These are phyloP conservation scores for Rhodamnia rubescens DNA, from an alignment of 345 rosid species.

Conservation along the genomic window DNA sequence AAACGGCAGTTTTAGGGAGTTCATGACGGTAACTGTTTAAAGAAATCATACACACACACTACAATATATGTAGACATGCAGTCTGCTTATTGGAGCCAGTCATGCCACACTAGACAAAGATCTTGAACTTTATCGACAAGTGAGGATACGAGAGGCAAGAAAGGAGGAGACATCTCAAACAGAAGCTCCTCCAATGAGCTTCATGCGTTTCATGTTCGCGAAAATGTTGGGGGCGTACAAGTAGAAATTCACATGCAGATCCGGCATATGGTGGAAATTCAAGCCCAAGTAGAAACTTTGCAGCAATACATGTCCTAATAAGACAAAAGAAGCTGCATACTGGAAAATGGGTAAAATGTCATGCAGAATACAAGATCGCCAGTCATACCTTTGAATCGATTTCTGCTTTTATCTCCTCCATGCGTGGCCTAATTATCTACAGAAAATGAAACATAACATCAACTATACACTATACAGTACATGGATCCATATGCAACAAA, in stretches of 20 bases:
- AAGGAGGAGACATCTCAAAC: background rate
- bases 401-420: conserved; percentile 50
- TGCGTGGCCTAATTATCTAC: conserved; percentile 60
- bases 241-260: background rate
- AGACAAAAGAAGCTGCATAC: background rate
- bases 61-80: background rate
- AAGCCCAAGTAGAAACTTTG: background rate
- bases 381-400: conserved; percentile 40
- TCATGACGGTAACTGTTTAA: background rate
- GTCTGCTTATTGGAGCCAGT: background rate
- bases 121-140: background rate
- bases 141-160: background rate
- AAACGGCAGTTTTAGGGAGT: background rate
- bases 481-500: background rate
- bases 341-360: background rate
- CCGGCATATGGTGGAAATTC: background rate
- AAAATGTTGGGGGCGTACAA: background rate
- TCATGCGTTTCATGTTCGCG: background rate
- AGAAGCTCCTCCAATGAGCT: background rate
- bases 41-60: background rate
- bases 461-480: background rate
- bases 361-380: background rate
- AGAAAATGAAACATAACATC: conserved; percentile 10
- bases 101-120: background rate
- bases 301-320: background rate